Evolutionary conservation across 306 rosid genomes (phyloP), one percentile per base, ranked within the genome.

Genomic region (Betula pendula): DNA sequence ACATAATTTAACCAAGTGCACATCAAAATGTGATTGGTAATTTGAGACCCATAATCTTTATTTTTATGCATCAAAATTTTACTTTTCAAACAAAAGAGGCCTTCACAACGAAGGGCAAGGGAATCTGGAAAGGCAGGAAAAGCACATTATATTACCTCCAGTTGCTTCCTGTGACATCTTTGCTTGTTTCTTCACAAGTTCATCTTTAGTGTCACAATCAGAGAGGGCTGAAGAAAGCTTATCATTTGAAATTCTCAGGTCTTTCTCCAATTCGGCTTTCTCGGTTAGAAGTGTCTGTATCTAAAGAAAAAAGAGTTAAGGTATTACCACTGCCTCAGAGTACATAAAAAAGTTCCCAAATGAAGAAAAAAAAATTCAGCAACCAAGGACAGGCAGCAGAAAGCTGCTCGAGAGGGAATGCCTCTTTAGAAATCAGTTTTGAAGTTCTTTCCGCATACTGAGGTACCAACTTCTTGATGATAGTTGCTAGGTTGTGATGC

Each of bases 231-330:
- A 82, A 87, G 84, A 75, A 82, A 91, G 93, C 81, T 84, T 81
- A 56, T 87, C 88, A 60, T 85, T 88, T 58, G 85, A 69, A 81
- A 59, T 84, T 84, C 71, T 83, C 63, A 93, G 78, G n/a, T 87
- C 86, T 82, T 84, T 84, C 91, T 86, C 96, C 81, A 93, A 62
- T 67, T 86, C 87, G 58, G 86, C 97, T 86, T 93, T 93, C 77
- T 91, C 93, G 7, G 88, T 86, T 69, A 83, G 77, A 77, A 87
- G 87, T 70, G 81, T 71, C 75, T 84, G 87, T 68, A 89, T 75
- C 90, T 87, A 71, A 82, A 72, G 68, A 73, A 45, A 80, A 49
- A 76, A 68, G 56, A 1, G 72, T 72, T 15, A 55, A 65, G 17
- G 65, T 55, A 29, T 40, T 44, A 78, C 20, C 1, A 66, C 25